Base-by-base conservation (phyloP, 2,329 filamentous ascomycete species). In the Alternaria panax region DNA sequence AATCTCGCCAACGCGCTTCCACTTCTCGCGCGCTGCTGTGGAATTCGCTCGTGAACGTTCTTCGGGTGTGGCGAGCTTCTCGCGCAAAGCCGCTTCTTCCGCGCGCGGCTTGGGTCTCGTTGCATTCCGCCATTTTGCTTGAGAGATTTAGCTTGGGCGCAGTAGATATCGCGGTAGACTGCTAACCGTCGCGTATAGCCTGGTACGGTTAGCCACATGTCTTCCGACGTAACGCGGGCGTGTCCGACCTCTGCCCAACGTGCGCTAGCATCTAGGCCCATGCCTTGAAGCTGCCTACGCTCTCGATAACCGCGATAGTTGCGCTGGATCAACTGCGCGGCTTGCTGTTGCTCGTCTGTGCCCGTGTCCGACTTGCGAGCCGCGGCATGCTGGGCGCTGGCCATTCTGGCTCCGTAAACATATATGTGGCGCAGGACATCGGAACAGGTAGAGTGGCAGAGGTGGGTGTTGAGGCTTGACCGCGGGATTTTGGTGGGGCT, bases 281-380 rank as follows among this genome's bases (percentile, higher is more conserved):
- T 82, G 0, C 92, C 92, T 40, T 86, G 77, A 68, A 95, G 82
- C 75, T 92, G 88, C 47, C 92, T 82, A 42, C 92, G 85, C 48
- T 87, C 84, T 54, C 90, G 85, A 76, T 96, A 92, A 6, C 92
- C 92, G 32, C 92, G 85, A 74, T 93, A 96, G 25, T 88, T 90
- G 66, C 89, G 87, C 80, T 79, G 77, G 36, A 79, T 79, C 62
- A 75, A 42, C 64, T 72, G 64, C 7, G 76, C 77, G 5, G 77
- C 77, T 20, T 69, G 57, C 50, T 69, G 65, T 58, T 76, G 62
- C 59, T 69, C 62, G 12, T 69, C 27, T n/a, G 64, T 40, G 47
- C 57, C 55, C 24, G 40, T 47, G 47, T 47, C 53, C 22, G 52
- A 32, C 25, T 43, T 18, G 34, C 36, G 38, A 47, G 50, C 32